A percentile compares a stretch with the other conserved stretches of the same genome.
Conservation (phyloP, 2,329 filamentous ascomycete species). For the Fusarium illudens region DNA sequence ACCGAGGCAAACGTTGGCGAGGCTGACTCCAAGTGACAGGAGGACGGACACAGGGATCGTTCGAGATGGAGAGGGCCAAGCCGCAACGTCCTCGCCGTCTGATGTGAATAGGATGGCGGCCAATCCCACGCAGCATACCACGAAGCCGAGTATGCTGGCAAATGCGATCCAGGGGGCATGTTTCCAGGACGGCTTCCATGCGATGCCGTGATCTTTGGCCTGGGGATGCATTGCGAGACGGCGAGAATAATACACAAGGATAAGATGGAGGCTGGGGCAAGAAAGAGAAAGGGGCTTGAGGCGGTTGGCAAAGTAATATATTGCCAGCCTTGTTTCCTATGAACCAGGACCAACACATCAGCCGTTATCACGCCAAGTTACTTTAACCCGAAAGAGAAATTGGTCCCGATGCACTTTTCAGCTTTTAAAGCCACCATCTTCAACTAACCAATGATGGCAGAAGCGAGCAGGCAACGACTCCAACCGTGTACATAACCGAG, state of each 20-base stretch:
- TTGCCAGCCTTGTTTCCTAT: neutral
- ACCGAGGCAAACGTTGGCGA: neutral
- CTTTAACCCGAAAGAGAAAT: neutral
- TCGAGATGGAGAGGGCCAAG: neutral
- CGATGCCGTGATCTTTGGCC: neutral
- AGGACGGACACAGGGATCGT: neutral
- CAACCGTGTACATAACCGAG: neutral
- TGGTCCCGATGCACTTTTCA: neutral
- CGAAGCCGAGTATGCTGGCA: neutral
- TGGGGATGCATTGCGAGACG: neutral
- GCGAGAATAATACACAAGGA: neutral
- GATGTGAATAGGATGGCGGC: neutral
- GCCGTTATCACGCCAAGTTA: neutral
- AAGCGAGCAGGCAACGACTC: neutral
- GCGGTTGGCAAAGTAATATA: neutral
- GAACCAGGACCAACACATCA: neutral
- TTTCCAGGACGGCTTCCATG: neutral
- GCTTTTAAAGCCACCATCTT: neutral
- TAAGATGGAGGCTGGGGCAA: neutral
- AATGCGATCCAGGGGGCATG: neutral
- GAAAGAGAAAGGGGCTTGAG: neutral
- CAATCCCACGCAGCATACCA: neutral
- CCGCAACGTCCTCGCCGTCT: neutral
- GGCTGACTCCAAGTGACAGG: neutral
- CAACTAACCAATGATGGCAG: neutral